Conservation (phyloP, 108 stramenopile species). For the Cyclotella cryptica region DNA sequence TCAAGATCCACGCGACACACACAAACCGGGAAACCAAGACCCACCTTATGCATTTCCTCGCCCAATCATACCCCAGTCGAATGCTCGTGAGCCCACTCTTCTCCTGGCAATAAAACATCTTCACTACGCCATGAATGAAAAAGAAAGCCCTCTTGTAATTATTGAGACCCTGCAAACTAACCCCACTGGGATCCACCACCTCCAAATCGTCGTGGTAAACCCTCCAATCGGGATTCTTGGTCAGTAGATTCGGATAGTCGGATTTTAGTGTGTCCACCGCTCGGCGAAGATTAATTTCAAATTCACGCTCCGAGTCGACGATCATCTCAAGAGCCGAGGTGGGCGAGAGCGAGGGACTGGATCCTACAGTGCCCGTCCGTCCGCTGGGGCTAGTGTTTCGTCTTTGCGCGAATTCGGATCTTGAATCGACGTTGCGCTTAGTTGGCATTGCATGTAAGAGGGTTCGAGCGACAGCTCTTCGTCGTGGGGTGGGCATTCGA, state of each 20-base stretch:
- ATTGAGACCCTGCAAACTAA: constrained; percentile 69
- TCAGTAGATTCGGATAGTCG: constrained; percentile 77
- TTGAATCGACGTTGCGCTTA: background rate
- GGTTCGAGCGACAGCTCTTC: background rate
- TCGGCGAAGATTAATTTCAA: constrained; percentile 78
- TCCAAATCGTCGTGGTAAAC: constrained; percentile 70
- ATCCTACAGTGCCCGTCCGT: background rate
- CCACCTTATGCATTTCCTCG: constrained; percentile 73
- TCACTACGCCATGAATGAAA: constrained; percentile 74
- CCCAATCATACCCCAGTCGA: constrained; percentile 78
- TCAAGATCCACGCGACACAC: background rate
- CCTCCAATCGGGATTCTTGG: constrained; percentile 58
- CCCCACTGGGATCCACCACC: constrained; percentile 79
- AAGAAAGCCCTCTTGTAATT: constrained; percentile 75
- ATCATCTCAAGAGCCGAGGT: constrained; percentile 37
- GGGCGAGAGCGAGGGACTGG: constrained; percentile 12
- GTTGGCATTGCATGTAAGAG: background rate
- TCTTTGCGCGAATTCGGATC: background rate
- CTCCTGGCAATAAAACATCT: constrained; percentile 76
- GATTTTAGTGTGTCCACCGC: constrained; percentile 67
- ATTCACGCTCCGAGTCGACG: constrained; percentile 63
- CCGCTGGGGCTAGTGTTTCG: background rate
- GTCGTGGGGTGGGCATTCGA: constrained; percentile 1
- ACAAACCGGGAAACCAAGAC: constrained; percentile 1
- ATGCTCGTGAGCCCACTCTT: constrained; percentile 62